Evolutionary conservation across 768 basidiomycete genomes (phyloP).

Genomic region (Psilocybe cubensis): DNA sequence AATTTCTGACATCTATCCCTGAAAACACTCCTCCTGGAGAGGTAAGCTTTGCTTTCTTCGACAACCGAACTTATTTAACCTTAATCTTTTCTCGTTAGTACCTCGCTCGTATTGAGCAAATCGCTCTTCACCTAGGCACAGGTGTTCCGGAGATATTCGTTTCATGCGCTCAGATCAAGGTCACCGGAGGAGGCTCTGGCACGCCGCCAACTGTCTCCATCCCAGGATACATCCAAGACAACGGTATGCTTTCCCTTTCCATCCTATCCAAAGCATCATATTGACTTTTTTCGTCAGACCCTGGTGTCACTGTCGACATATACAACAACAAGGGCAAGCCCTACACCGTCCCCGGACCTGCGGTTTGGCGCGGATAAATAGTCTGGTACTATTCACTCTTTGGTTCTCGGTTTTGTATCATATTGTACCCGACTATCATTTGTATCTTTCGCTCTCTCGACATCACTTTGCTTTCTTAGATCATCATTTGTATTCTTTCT

Average conservation of each 20-base stretch:
- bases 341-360: conserved; percentile 31
- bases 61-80: not conserved
- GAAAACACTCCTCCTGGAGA: conserved; percentile 40
- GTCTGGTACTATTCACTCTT: not conserved
- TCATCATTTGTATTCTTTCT: not conserved
- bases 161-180: conserved; percentile 48
- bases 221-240: conserved; percentile 45
- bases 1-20: conserved; percentile 41
- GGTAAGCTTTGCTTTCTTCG: conserved; percentile 19
- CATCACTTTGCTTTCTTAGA: not conserved
- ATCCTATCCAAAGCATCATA: not conserved
- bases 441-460: not conserved
- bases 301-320: conserved; percentile 41
- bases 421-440: not conserved
- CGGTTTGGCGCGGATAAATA: conserved; percentile 23
- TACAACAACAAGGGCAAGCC: conserved; percentile 32
- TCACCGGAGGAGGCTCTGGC: conserved; percentile 43
- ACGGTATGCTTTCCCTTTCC: conserved; percentile 23
- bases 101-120: conserved; percentile 46
- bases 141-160: conserved; percentile 48
- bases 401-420: not conserved
- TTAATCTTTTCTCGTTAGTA: conserved; percentile 27
- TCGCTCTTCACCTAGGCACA: conserved; percentile 42
- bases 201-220: conserved; percentile 46
- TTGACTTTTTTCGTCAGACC: conserved; percentile 22